phyloP scores from a whole-genome alignment of 1,284 basidiomycete genomes.

The Uromyces viciae-fabae region DNA sequence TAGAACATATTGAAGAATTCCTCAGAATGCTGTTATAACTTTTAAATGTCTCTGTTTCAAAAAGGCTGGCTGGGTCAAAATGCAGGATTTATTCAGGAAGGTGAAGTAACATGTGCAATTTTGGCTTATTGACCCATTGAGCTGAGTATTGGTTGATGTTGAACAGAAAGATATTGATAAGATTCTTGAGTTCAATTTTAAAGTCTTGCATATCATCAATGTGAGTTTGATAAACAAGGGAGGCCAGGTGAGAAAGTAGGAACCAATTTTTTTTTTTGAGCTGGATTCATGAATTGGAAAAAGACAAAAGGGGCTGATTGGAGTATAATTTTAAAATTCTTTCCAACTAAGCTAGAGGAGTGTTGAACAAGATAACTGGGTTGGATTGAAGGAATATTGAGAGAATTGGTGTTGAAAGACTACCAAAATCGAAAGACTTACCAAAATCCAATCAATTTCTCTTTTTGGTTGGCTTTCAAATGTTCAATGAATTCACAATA shows the following conservation, averaged over 20 bases:
- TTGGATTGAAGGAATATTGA: background rate
- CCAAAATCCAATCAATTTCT: background rate
- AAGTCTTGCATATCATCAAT: background rate
- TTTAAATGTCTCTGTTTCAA: conserved; percentile 1
- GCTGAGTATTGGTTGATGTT: background rate
- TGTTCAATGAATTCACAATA: background rate
- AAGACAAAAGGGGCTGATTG: conserved; percentile 2
- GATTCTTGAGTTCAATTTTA: background rate
- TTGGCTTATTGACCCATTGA: background rate
- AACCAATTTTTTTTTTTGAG: background rate
- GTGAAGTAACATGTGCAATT: conserved; percentile 3
- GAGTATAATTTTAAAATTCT: background rate
- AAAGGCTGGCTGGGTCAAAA: background rate
- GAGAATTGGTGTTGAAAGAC: background rate
- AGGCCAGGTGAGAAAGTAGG: background rate
- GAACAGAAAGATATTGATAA: background rate
- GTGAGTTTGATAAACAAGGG: background rate
- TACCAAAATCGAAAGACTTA: background rate
- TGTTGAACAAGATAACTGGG: background rate
- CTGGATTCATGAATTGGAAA: background rate
- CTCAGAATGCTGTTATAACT: background rate
- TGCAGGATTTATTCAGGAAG: background rate
- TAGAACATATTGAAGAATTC: background rate
- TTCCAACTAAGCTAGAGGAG: background rate
- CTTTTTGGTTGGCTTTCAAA: background rate